These are phyloP conservation scores for Serendipita sp. DNA, from an alignment of 768 basidiomycete genomes.

Conservation along the genomic window DNA sequence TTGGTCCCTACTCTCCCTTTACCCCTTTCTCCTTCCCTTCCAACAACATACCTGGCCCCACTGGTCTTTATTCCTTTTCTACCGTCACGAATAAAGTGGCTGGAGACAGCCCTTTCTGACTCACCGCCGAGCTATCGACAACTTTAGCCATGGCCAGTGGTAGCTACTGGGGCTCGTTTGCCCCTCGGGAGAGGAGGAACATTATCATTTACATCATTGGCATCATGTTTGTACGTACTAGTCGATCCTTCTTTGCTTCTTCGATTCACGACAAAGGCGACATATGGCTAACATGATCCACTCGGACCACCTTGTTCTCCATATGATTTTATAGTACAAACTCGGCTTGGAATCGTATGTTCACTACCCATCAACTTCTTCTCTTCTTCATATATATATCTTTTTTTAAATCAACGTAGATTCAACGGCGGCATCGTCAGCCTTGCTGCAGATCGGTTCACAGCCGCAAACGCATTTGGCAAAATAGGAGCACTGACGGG, in stretches of 20 bases:
- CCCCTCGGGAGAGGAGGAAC: background rate
- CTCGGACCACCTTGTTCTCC: background rate
- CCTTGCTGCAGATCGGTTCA: slow-evolving; percentile 15
- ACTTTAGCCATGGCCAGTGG: too few relatives aligned
- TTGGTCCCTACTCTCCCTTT: too few relatives aligned
- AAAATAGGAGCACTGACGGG: slow-evolving; percentile 16
- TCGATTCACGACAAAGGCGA: too few relatives aligned
- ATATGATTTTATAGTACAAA: background rate
- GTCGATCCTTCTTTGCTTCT: background rate
- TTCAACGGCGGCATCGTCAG: slow-evolving; percentile 11
- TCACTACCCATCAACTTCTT: background rate
- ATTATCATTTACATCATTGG: background rate
- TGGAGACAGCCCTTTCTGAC: too few relatives aligned
- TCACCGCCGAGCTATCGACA: too few relatives aligned
- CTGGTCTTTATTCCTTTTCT: too few relatives aligned
- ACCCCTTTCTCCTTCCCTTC: too few relatives aligned
- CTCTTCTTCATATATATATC: background rate
- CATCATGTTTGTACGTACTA: background rate
- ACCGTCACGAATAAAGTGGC: too few relatives aligned
- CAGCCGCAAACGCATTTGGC: slow-evolving; percentile 12
- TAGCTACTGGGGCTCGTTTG: background rate
- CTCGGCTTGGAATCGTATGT: slow-evolving; percentile 1
- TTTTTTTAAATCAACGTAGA: background rate
- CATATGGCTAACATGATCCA: too few relatives aligned
- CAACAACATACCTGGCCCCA: too few relatives aligned